Base-by-base conservation (phyloP, 148 eudicot genomes). In the Rhododendron ovatum region DNA sequence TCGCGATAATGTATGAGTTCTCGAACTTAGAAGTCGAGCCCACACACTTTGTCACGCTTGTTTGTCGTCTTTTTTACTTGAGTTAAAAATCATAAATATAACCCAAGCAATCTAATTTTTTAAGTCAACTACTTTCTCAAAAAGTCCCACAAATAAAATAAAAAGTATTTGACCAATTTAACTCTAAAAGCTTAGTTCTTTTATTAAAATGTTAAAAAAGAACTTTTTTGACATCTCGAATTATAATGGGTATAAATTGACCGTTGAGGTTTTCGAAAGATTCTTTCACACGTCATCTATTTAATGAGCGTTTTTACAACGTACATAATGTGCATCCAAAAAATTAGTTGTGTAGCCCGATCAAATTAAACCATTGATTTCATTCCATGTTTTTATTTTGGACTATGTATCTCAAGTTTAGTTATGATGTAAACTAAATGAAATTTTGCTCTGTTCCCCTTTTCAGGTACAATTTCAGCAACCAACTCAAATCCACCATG, bases 401-500 rank as follows among this genome's bases (percentile, higher is more conserved):
- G 37, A 67, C 26, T 28, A 3, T 12, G 74, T 11, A 67, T 26
- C 17, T 28, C 15, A 28, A 12, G 28, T 7, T 65, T 65, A 26
- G 74, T 28, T 26, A 28, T 67, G 10, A 67, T 30, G 76, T 71
- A 3, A 9, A 13, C 76, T 30, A 30, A 71, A 30, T 71, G 76
- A 71, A 30, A 30, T 15, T 71, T 71, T 71, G 76, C 22, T 71
- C 9, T 71, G 76, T 71, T 71, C 41, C 96, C 1, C 88, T 86
- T 0, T 93, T 91, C 2, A 18, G 98, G 76, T 94, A 88, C 84
- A 85, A 90, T 41, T 95, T 95, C 55, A 24, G 86, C n/a, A 91
- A 90, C 0, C 91, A 95, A 83, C 87, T 95, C 1, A 81, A 91
- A 0, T 86, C 93, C 0, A 87, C 96, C 9, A 95, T 95, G 98